Evolutionary conservation across 2,329 filamentous ascomycete genomes (phyloP).

Genomic region (Capronia coronata): DNA sequence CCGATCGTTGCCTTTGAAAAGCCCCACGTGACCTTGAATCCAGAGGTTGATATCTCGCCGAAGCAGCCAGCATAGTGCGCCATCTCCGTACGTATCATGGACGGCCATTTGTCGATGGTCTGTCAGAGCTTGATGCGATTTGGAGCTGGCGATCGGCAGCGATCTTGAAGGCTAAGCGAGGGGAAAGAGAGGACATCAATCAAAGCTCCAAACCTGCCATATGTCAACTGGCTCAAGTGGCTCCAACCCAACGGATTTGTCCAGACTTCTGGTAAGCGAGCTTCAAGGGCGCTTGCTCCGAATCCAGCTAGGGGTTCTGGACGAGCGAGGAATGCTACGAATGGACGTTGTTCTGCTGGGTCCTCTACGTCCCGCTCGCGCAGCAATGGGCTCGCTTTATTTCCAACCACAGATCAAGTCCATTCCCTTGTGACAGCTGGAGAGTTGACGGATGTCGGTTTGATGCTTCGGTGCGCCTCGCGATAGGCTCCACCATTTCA

Average conservation of each 20-base stretch:
- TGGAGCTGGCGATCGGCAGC: conserved; percentile 2
- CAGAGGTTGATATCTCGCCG: too few relatives aligned
- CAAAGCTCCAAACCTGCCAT: not conserved
- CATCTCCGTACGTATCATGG: too few relatives aligned
- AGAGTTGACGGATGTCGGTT: not conserved
- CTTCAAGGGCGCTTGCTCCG: not conserved
- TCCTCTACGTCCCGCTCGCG: not conserved
- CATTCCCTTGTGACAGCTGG: not conserved
- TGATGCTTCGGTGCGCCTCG: not conserved
- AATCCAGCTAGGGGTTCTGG: not conserved
- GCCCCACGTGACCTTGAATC: too few relatives aligned
- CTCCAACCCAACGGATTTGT: not conserved
- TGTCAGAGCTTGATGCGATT: conserved; percentile 1
- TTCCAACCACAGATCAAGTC: not conserved
- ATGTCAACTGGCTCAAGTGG: too few relatives aligned
- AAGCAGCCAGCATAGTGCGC: too few relatives aligned
- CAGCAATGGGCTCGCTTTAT: not conserved
- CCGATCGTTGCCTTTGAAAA: too few relatives aligned
- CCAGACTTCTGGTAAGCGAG: conserved; percentile 2
- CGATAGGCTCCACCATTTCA: not conserved
- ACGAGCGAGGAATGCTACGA: not conserved
- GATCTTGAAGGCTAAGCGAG: conserved; percentile 5
- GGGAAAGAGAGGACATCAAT: not conserved
- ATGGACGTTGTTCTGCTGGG: not conserved
- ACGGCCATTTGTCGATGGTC: not conserved